Conservation (phyloP, 2,329 filamentous ascomycete genomes). For the Xylariomycetidae sp. region DNA sequence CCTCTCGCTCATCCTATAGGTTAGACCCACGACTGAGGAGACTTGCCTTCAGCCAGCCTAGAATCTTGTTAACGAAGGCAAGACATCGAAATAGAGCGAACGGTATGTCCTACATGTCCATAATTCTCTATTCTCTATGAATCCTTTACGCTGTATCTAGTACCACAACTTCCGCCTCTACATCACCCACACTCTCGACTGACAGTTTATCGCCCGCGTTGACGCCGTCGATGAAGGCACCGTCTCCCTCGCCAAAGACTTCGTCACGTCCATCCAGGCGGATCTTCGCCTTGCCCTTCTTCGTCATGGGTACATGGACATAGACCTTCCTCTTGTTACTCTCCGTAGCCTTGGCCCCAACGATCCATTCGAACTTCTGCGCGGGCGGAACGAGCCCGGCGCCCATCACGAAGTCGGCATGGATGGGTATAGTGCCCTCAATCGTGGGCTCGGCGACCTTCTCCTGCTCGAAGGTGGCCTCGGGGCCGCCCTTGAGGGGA, state of each 20-base stretch:
- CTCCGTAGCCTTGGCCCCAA: constrained; percentile 54
- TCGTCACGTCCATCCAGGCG: constrained; percentile 60
- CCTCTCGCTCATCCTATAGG: no score
- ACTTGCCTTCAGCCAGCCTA: no score
- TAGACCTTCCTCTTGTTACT: constrained; percentile 65
- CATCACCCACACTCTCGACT: constrained; percentile 63
- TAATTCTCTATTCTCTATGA: no score
- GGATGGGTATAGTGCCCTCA: constrained; percentile 69
- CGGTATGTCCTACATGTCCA: no score
- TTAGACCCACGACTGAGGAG: no score
- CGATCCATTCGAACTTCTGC: constrained; percentile 62
- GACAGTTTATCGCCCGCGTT: constrained; percentile 57
- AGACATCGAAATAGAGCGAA: no score
- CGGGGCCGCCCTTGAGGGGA: constrained; percentile 60
- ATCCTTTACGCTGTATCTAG: constrained; percentile 60
- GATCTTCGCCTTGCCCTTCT: constrained; percentile 67
- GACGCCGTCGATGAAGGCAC: constrained; percentile 65
- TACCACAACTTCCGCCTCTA: constrained; percentile 63
- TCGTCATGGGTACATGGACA: constrained; percentile 75
- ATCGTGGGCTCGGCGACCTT: constrained; percentile 55
- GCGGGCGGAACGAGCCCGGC: constrained; percentile 66
- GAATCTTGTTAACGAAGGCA: no score
- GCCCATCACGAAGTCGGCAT: constrained; percentile 79
- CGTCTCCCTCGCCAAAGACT: constrained; percentile 70
- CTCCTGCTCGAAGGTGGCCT: constrained; percentile 58